Evolutionary conservation across 768 basidiomycete species (phyloP).

Genomic region (Mycena vulgaris): DNA sequence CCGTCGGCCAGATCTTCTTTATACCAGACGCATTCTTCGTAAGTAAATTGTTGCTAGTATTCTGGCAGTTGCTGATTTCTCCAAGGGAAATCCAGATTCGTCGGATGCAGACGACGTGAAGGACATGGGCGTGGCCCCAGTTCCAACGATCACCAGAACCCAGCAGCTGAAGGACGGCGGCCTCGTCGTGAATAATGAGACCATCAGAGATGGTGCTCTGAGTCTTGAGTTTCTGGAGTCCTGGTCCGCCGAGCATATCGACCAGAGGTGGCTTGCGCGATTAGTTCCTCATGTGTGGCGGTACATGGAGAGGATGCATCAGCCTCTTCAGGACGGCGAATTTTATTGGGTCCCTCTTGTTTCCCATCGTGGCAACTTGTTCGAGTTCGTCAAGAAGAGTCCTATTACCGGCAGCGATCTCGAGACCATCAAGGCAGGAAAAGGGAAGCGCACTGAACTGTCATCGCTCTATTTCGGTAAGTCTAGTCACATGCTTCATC

Average conservation of each 20-base stretch:
- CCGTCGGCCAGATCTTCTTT: not conserved
- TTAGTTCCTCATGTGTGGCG: not conserved
- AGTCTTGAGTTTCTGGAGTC: not conserved
- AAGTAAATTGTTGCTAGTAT: not conserved
- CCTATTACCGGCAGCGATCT: slow-evolving; percentile 8
- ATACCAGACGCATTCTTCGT: slow-evolving; percentile 12
- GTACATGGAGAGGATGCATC: not conserved
- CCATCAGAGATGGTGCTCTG: not conserved
- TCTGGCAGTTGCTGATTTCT: not conserved
- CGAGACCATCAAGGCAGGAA: not conserved
- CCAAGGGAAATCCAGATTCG: not conserved
- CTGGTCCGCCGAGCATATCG: slow-evolving; percentile 12
- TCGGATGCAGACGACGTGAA: no score
- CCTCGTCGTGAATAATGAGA: not conserved
- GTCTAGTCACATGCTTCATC: slow-evolving; percentile 5
- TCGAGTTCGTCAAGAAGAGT: not conserved
- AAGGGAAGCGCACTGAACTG: not conserved
- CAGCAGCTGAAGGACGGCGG: slow-evolving; percentile 12
- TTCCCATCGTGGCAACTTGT: not conserved
- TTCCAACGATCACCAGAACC: not conserved
- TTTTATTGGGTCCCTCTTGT: not conserved
- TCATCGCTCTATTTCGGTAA: slow-evolving; percentile 8
- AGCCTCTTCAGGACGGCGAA: not conserved
- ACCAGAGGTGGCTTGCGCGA: not conserved
- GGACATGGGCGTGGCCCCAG: not conserved